Base-by-base conservation (phyloP, 1,284 basidiomycete genomes). In the Cystobasidiaceae sp. region DNA sequence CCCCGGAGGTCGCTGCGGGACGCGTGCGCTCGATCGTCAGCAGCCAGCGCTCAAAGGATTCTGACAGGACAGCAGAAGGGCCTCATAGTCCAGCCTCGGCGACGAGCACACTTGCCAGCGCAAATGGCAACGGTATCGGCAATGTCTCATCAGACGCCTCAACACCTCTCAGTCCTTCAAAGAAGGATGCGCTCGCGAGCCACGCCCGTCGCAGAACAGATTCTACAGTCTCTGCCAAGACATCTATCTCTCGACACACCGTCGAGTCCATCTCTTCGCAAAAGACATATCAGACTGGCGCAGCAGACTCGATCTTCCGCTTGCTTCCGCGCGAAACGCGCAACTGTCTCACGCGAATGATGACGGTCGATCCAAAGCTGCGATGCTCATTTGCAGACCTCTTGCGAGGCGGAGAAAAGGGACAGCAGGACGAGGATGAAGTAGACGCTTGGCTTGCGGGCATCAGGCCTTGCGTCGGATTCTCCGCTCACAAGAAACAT, bases 231-330 rank as follows among this genome's bases (percentile, higher is more conserved):
- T 66, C 64, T 6, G 43, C 55, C 46, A 66, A 59, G 23, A 66
- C 64, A 13, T 58, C 64, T n/a, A 58, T 66, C 37, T 59, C 64
- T 25, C 28, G 48, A 50, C 57, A 60, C 37, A 55, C 57, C 23
- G 66, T 55, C 50, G 66, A 57, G 21, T 67, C 66, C 9, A 65
- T 68, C 80, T 86, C 68, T 73, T 73, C 76, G 17, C 82, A 87
- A 69, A 79, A 82, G 61, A 90, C 92, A n/a, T 87, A 86, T 82
- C 82, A 87, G 76, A 82, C 80, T 8, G 89, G 87, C 44, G 89
- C 90, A 7, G 87, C 90, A n/a, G 94, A 98, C 77, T 93, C 90
- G 32, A 96, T 98, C 75, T 98, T 98, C 83, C 85, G 93, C 19
- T 82, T 98, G 5, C 81, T 98, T 21, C 94, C 94, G 4, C 87